Evolutionary conservation across 441 rosid species (phyloP).

Genomic region (Gossypium schwendimanii): DNA sequence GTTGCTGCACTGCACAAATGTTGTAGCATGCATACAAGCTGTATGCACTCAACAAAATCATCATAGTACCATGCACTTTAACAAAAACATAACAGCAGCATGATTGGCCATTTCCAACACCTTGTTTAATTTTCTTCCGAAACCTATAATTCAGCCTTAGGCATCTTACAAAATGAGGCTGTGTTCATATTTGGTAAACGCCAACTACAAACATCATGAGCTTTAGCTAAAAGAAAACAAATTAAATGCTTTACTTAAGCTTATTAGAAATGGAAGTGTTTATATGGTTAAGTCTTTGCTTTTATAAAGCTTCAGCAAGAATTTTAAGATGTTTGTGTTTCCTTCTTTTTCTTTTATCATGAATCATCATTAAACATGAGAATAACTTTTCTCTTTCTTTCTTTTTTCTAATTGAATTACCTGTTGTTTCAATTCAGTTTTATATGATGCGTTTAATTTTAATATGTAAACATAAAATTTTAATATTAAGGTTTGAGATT

Average conservation of each 20-base stretch:
- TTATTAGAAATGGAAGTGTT: neutral
- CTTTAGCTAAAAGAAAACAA: neutral
- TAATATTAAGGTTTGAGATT: no score
- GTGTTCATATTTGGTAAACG: neutral
- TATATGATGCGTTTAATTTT: no score
- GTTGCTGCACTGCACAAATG: no score
- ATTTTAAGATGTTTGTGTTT: neutral
- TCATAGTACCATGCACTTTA: no score
- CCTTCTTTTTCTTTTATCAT: neutral
- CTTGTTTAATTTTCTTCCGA: neutral
- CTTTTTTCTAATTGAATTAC: neutral
- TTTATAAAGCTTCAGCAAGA: slow-evolving; percentile 1
- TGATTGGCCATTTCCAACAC: no score
- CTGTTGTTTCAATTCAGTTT: neutral
- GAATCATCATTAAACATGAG: slow-evolving; percentile 1
- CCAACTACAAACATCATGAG: neutral
- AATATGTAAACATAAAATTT: no score
- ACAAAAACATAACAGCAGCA: no score
- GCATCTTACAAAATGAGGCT: neutral
- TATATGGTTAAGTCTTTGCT: neutral
- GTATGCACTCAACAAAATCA: no score
- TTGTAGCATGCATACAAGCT: no score
- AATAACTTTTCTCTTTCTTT: neutral
- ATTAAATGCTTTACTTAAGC: neutral
- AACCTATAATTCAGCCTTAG: neutral